Evolutionary conservation across 805 yeast species (phyloP), one percentile per base, ranked within the genome.

Genomic region (Torulaspora quercuum): DNA sequence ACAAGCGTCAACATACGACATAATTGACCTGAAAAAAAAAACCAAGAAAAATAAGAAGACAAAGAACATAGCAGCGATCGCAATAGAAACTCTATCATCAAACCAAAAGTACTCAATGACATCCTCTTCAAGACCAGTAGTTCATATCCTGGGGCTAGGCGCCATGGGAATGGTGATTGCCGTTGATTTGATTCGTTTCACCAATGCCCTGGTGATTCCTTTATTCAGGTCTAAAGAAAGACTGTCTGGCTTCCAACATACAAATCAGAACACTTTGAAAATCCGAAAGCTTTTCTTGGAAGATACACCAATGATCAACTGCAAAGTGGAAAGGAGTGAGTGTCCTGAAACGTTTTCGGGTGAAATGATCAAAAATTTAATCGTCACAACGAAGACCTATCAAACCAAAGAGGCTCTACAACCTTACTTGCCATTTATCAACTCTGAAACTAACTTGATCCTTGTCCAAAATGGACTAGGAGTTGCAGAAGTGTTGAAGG

Each of bases 401-500:
- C 85, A 82, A 51, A 82, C 95, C 0, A 62, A 69, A 14, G 57
- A 59, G 3, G 94, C 97, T 0, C 42, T 89, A 11, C 53, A 50
- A 21, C 81, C 82, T 3, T 67, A 78, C 35, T 43, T 76, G 13
- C 68, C 71, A 1, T 63, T 63, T 37, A 68, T 90, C 18, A 58
- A 63, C 18, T 53, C 64, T 2, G 55, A 67, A 2, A 76, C 95
- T 2, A 81, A 78, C 42, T 62, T 89, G 8, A 52, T 90, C 24
- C 60, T 92, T 14, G 61, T 90, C 5, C 97, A 92, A 49, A 92
- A 92, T 57, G 98, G 98, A 1, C 70, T 88, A 68, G 97, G 97
- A 7, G 79, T 83, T 14, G 65, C 75, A 5, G 83, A 82, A 7
- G 68, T 70, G 26, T 54, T 88, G 21, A 62, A 67, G 10, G 62